These are phyloP conservation scores for Clonostachys sp. DNA, from an alignment of 2,329 filamentous ascomycete genomes.

Conservation along the genomic window DNA sequence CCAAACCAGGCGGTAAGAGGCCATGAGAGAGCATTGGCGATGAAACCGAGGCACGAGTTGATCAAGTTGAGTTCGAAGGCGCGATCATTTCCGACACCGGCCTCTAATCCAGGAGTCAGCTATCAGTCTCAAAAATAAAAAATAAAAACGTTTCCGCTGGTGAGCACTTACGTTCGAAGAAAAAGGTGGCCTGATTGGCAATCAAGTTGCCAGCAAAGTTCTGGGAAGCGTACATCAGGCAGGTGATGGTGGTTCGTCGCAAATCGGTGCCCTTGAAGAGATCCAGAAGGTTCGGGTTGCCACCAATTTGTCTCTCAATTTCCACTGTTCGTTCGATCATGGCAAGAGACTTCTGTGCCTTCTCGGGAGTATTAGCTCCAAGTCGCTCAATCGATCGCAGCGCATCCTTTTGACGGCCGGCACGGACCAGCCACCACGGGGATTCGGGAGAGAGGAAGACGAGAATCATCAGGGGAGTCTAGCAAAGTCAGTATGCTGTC, in stretches of 20 bases:
- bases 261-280: constrained; percentile 42
- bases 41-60: constrained; percentile 33
- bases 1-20: constrained; percentile 40
- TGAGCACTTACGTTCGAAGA: constrained; percentile 27
- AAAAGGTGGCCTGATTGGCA: constrained; percentile 56
- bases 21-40: constrained; percentile 39
- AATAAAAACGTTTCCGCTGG: too few species aligned
- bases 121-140: too few species aligned
- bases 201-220: constrained; percentile 31
- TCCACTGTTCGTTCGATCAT: constrained; percentile 49
- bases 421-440: constrained; percentile 37
- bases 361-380: constrained; percentile 23
- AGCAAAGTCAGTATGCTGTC: too few species aligned
- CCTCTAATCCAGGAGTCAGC: too few species aligned
- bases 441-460: constrained; percentile 33
- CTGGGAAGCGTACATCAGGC: constrained; percentile 36
- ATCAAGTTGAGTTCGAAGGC: constrained; percentile 26
- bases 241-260: constrained; percentile 39
- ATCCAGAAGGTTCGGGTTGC: constrained; percentile 36
- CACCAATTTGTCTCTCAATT: constrained; percentile 32
- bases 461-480: constrained; percentile 18
- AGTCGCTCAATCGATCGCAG: constrained; percentile 31
- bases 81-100: constrained; percentile 22
- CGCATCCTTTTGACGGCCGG: constrained; percentile 24
- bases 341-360: constrained; percentile 35